phyloP scores from a whole-genome alignment of 139 green algal species.

The Chara braunii region DNA sequence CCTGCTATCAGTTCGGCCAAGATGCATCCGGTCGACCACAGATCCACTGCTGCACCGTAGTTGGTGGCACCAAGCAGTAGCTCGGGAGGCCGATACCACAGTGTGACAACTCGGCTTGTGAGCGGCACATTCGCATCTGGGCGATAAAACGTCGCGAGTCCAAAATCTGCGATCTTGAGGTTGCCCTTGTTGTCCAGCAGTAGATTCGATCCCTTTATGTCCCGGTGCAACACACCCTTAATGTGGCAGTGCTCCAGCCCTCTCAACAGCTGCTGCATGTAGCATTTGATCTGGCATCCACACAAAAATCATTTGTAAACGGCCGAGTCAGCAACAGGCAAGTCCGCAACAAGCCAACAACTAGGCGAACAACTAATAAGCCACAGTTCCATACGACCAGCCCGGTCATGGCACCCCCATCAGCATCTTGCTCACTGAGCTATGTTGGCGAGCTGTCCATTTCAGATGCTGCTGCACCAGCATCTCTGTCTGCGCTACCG shows the following conservation, averaged over 20 bases:
- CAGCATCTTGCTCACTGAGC: no score
- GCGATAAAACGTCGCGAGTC: constrained; percentile 42
- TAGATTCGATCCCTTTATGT: constrained; percentile 47
- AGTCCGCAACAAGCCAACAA: no score
- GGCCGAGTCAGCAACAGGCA: no score
- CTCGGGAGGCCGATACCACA: constrained; percentile 96
- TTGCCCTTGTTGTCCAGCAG: constrained; percentile 41
- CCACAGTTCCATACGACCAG: no score
- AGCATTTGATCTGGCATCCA: constrained; percentile 40
- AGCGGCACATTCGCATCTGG: constrained; percentile 34
- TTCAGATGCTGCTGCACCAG: no score
- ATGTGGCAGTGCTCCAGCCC: constrained; percentile 40
- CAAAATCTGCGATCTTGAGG: constrained; percentile 49
- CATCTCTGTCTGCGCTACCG: no score
- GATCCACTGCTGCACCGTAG: constrained; percentile 92
- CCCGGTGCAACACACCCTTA: constrained; percentile 42
- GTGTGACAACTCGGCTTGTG: constrained; percentile 77
- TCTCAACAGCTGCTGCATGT: constrained; percentile 37
- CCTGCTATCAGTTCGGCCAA: constrained; percentile 45
- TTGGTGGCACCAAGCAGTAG: constrained; percentile 89
- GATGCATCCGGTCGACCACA: constrained; percentile 83
- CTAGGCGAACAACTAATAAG: no score
- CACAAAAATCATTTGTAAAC: no score
- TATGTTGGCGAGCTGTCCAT: no score
- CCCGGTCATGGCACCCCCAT: no score